A percentile compares a stretch with the other conserved stretches of the same genome.
Conservation (phyloP, 805 yeast species). For the Kodamaea laetipori region DNA sequence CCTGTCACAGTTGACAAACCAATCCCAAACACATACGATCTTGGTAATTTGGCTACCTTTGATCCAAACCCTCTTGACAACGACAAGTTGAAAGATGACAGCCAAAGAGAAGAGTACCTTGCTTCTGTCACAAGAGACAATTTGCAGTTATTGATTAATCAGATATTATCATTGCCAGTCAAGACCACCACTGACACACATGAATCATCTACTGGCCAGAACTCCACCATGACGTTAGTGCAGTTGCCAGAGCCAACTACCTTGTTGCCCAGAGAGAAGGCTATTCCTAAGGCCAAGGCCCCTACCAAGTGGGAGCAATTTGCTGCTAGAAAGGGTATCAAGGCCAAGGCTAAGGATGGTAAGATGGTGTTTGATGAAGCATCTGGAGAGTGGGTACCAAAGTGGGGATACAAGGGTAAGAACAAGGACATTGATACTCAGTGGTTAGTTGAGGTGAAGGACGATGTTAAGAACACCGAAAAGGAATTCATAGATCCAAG, state of each 20-base stretch:
- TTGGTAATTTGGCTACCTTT: slow-evolving; percentile 88
- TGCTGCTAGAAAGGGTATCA: slow-evolving; percentile 93
- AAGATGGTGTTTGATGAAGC: slow-evolving; percentile 89
- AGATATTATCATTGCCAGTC: slow-evolving; percentile 84
- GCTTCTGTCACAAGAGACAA: slow-evolving; percentile 80
- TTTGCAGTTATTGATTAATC: slow-evolving; percentile 88
- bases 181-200: slow-evolving; percentile 80
- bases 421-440: slow-evolving; percentile 85
- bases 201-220: slow-evolving; percentile 59
- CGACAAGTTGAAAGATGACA: slow-evolving; percentile 54
- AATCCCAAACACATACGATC: slow-evolving; percentile 84
- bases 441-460: slow-evolving; percentile 95
- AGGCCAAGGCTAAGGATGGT: slow-evolving; percentile 85
- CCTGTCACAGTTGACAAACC: slow-evolving; percentile 89
- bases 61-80: slow-evolving; percentile 85
- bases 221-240: slow-evolving; percentile 77
- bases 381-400: slow-evolving; percentile 92
- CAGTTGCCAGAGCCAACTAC: slow-evolving; percentile 83
- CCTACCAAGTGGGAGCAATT: slow-evolving; percentile 96
- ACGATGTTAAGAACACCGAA: slow-evolving; percentile 53
- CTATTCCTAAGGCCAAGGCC: slow-evolving; percentile 89
- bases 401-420: slow-evolving; percentile 96
- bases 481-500: slow-evolving; percentile 85
- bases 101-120: slow-evolving; percentile 63
- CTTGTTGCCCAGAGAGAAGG: slow-evolving; percentile 89